Evolutionary conservation across 345 rosid genomes (phyloP), one percentile per base, ranked within the genome.

Genomic region (Eucalyptus melliodora): DNA sequence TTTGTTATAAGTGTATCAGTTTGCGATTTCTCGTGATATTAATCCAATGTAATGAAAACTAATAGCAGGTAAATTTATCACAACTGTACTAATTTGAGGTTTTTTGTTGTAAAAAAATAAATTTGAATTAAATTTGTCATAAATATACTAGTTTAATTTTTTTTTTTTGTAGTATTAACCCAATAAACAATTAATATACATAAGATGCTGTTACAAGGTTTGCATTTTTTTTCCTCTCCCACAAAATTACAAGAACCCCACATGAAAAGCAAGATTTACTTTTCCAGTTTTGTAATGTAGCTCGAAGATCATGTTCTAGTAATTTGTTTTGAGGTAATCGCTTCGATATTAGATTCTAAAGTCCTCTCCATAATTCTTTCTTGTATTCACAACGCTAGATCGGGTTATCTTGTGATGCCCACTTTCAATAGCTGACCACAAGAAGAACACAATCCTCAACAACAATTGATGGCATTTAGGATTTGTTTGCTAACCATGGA

Each of bases 1-100:
- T 53, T 53, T 19, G 24, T 19, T 8, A 53, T 1, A 53, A 53
- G 10, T 19, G 1, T 53, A 53, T 53, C 0, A 1, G 0, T 53
- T 53, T 53, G 1, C 0, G 10, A 53, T 53, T 53, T 53, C 8
- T 53, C 2, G 10, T 53, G 24, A 53, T 53, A 53, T 53, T 53
- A 53, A 53, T 53, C 10, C 0, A 53, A 53, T 53, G 0, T 53
- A 53, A 53, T 53, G 10, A 53, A 53, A 53, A 53, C 4, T 17
- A 53, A 53, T 19, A 53, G 1, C 2, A 0, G 4, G 10, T 50
- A 50, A 50, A 15, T 50, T 15, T 50, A 50, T 50, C 17, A 50
- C 3, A 50, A 50, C 7, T 0, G 7, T 50, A 50, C 1, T 0
- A 50, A 50, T 19, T 53, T 53, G 24, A 53, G 56, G 24, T 53